A percentile compares a stretch with the other conserved stretches of the same genome.
Conservation (phyloP, 1,139 yeast genomes). For the Saccharomycopsis hybrid region DNA sequence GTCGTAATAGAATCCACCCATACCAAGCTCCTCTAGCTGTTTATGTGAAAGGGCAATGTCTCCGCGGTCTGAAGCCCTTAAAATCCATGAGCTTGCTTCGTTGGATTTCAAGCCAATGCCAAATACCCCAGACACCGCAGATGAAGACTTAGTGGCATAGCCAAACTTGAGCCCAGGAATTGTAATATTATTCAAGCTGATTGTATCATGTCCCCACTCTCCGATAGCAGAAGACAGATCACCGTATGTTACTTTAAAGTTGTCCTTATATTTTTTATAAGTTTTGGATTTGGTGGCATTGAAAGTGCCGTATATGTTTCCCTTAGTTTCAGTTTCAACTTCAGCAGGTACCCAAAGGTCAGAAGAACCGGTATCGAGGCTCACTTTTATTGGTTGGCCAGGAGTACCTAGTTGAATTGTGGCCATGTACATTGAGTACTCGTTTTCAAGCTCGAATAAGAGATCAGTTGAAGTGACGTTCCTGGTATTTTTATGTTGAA, state of each 20-base stretch:
- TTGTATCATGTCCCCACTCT: conserved; percentile 25
- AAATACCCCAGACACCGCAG: conserved; percentile 10
- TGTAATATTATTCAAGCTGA: conserved; percentile 13
- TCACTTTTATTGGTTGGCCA: conserved; percentile 39
- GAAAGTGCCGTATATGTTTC: conserved; percentile 23
- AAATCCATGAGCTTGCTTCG: conserved; percentile 17
- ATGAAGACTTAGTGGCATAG: conserved; percentile 1
- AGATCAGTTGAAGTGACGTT: conserved; percentile 2
- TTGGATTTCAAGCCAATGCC: conserved; percentile 15
- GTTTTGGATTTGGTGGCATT: conserved; percentile 28
- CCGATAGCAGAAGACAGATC: conserved; percentile 27
- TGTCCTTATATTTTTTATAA: conserved; percentile 26
- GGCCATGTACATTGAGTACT: conserved; percentile 27
- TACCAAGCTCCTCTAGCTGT: neutral
- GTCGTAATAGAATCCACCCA: conserved; percentile 10
- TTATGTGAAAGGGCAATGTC: neutral
- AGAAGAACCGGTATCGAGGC: conserved; percentile 63
- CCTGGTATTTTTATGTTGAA: conserved; percentile 5
- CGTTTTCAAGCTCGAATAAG: conserved; percentile 14
- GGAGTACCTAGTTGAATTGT: conserved; percentile 48
- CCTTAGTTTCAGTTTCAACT: neutral
- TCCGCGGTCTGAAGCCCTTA: neutral
- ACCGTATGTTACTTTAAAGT: conserved; percentile 28
- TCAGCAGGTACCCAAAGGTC: conserved; percentile 53
- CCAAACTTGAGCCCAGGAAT: conserved; percentile 8